Base-by-base conservation (phyloP, 1,284 basidiomycete genomes). In the Apiotrichum veenhuisii region DNA sequence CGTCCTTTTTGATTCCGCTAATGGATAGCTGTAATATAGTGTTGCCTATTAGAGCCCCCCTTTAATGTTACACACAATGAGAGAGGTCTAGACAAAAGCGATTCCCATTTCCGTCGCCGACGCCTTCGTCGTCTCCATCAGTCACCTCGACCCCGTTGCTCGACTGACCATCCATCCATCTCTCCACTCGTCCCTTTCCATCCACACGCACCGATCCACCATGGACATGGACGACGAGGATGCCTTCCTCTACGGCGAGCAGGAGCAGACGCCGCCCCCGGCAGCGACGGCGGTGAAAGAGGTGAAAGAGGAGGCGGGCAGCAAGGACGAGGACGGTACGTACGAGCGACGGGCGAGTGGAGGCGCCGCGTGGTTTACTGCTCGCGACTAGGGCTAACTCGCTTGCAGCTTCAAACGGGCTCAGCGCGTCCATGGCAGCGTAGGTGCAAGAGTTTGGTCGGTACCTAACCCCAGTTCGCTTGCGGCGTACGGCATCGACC, bases 171-270 rank as follows among this genome's bases (percentile, higher is more conserved):
- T 27, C 17, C 23, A 34, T 30, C 49, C 27, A 33, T 36, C 41
- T 25, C 33, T 34, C n/a, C 8, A 7, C 30, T 30, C 30, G 22
- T 43, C 43, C 18, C 12, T 23, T 30, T 33, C 36, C 52, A 37
- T 38, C 45, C 22, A 23, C 33, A 27, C 26, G 27, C 41, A 49
- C 12, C 47, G 36, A 11, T 49, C 17, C 59, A 64, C 15, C 18
- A 70, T 71, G 70, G 70, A 71, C 61, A 64, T 70, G 42, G 73
- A 76, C 58, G 73, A 75, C 59, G 74, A 76, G 57, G 75, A 75
- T 56, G 69, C 72, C 3, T 76, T 75, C 58, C 67, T 76, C 23
- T 76, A 76, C 54, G 75, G 75, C 5, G 73, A 74, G 22, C 40
- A 46, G 8, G 73, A 74, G 22, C 40, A 46, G 56, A 30, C 38